These are phyloP conservation scores for Myxozyma udenii DNA, from an alignment of 805 yeast species.

Conservation along the genomic window DNA sequence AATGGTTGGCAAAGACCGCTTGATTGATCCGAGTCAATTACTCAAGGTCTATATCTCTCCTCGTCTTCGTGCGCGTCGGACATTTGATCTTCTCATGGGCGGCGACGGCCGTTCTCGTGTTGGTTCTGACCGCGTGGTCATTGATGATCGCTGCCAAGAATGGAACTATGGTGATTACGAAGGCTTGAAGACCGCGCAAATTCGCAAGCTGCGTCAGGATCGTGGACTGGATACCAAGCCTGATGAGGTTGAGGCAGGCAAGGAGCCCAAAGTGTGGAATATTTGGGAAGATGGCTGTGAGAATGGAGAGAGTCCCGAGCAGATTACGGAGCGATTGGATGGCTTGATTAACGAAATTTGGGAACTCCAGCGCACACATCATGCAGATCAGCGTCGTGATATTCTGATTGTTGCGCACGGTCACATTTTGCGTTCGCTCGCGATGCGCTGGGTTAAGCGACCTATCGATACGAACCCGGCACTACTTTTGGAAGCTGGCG, in stretches of 20 bases:
- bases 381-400: conserved; percentile 31
- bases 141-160: conserved; percentile 67
- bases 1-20: conserved; percentile 56
- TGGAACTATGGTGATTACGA: conserved; percentile 98
- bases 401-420: conserved; percentile 88
- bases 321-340: conserved; percentile 73
- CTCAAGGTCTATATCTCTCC: conserved; percentile 76
- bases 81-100: conserved; percentile 55
- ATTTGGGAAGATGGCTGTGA: conserved; percentile 95
- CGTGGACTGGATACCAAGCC: conserved; percentile 52
- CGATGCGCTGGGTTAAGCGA: conserved; percentile 77
- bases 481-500: conserved; percentile 89
- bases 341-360: conserved; percentile 63
- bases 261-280: conserved; percentile 53
- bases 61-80: conserved; percentile 70
- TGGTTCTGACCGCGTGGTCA: conserved; percentile 40
- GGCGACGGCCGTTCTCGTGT: conserved; percentile 1
- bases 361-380: conserved; percentile 57
- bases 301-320: conserved; percentile 68
- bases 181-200: conserved; percentile 69
- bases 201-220: conserved; percentile 54
- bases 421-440: conserved; percentile 84
- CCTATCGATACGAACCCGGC: conserved; percentile 66
- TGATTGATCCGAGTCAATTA: conserved; percentile 62
- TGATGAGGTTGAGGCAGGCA: conserved; percentile 6